Evolutionary conservation across 2,329 filamentous ascomycete genomes (phyloP).

Genomic region (Fusarium pseudocircinatum): DNA sequence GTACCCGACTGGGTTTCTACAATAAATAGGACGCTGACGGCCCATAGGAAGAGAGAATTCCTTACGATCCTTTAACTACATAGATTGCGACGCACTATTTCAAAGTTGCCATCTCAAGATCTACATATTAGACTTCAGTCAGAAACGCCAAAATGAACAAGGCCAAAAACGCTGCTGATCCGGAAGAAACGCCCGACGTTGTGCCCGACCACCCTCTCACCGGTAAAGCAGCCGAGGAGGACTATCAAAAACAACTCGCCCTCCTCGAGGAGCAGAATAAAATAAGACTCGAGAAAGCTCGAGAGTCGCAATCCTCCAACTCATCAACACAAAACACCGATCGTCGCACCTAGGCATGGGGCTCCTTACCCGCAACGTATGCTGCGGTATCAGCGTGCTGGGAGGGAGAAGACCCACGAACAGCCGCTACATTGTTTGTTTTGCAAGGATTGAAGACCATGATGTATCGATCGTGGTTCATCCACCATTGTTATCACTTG

Average conservation of each 20-base stretch:
- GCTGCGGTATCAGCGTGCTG: background rate
- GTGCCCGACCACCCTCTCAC: background rate
- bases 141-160: background rate
- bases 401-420: background rate
- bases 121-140: rapidly evolving
- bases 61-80: too few relatives aligned
- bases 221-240: background rate
- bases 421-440: background rate
- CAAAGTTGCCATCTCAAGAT: background rate
- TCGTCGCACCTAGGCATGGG: background rate
- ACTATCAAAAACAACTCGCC: background rate
- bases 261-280: background rate
- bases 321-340: background rate
- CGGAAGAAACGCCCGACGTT: background rate
- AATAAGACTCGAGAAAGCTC: background rate
- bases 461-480: background rate
- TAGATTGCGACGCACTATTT: background rate
- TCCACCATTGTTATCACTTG: too few relatives aligned
- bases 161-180: background rate
- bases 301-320: background rate
- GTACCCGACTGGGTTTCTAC: background rate
- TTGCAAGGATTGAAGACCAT: background rate
- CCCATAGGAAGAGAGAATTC: background rate
- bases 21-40: background rate
- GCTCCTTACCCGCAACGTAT: background rate